Conservation (phyloP, 2,329 filamentous ascomycete species). For the Septoria petroselini region DNA sequence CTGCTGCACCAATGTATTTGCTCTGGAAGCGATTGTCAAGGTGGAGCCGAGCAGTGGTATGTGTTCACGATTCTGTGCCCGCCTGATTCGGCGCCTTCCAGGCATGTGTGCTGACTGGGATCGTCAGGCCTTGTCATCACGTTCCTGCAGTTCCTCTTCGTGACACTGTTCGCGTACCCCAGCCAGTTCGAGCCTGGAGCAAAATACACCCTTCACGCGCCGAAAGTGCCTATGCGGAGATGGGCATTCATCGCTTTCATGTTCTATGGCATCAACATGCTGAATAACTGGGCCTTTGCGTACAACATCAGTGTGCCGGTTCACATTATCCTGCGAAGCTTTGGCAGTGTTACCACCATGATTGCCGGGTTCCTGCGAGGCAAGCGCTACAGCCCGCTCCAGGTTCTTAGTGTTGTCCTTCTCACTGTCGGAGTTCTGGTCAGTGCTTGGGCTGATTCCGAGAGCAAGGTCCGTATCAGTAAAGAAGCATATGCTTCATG, state of each 20-base stretch:
- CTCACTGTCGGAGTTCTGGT: conserved; percentile 83
- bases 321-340: conserved; percentile 93
- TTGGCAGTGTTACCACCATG: conserved; percentile 95
- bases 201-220: conserved; percentile 70
- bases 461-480: conserved; percentile 66
- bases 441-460: conserved; percentile 85
- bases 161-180: conserved; percentile 58
- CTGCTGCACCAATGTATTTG: conserved; percentile 96
- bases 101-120: not conserved
- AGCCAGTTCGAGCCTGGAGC: conserved; percentile 52
- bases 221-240: conserved; percentile 75
- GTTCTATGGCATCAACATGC: conserved; percentile 88
- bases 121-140: conserved; percentile 61
- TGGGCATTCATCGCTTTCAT: conserved; percentile 87
- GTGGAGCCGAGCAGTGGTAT: conserved; percentile 80
- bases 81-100: not conserved
- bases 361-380: conserved; percentile 82
- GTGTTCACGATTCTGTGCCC: conserved; percentile 22
- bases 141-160: conserved; percentile 54
- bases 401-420: conserved; percentile 76
- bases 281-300: conserved; percentile 97
- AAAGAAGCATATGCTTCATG: not conserved
- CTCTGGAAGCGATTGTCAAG: conserved; percentile 90
- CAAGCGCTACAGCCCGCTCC: conserved; percentile 75
- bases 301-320: conserved; percentile 95